Evolutionary conservation across 352 stramenopile genomes (phyloP).

Genomic region (Nothophytophthora sp.): DNA sequence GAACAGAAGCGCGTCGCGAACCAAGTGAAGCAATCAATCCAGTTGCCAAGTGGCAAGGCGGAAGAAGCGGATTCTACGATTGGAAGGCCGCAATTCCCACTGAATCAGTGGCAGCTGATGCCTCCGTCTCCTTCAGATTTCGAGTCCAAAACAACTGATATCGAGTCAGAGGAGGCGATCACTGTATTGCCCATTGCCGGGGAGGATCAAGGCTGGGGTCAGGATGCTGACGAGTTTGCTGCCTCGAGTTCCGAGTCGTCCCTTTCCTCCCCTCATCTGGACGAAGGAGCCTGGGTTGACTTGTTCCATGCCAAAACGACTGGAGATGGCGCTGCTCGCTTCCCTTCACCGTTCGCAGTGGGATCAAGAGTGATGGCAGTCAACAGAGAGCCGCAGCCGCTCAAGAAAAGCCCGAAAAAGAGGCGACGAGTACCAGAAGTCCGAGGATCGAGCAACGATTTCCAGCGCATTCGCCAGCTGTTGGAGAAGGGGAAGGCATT

Average conservation of each 20-base stretch:
- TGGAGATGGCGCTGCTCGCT: neutral
- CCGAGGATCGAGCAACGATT: neutral
- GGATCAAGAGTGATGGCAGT: neutral
- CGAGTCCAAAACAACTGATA: too few relatives aligned
- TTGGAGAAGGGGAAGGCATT: constrained; percentile 49
- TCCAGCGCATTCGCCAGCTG: constrained; percentile 26
- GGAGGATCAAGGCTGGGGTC: neutral
- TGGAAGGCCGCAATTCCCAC: neutral
- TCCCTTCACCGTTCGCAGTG: neutral
- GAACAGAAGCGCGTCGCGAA: neutral
- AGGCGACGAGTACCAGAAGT: neutral
- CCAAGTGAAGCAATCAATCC: constrained; percentile 1
- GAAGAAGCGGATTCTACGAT: neutral
- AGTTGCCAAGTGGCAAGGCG: neutral
- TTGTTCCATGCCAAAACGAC: too few relatives aligned
- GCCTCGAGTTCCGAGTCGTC: neutral
- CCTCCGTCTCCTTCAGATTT: too few relatives aligned
- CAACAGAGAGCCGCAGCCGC: neutral
- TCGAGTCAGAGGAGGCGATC: too few relatives aligned
- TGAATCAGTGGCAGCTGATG: too few relatives aligned
- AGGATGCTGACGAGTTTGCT: neutral
- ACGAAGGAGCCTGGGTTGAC: neutral
- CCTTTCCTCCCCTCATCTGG: neutral
- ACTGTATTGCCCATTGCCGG: too few relatives aligned
- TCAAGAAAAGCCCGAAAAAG: neutral